Evolutionary conservation across 2,329 filamentous ascomycete genomes (phyloP), one percentile per base, ranked within the genome.

Genomic region (Hypomyces perniciosus): DNA sequence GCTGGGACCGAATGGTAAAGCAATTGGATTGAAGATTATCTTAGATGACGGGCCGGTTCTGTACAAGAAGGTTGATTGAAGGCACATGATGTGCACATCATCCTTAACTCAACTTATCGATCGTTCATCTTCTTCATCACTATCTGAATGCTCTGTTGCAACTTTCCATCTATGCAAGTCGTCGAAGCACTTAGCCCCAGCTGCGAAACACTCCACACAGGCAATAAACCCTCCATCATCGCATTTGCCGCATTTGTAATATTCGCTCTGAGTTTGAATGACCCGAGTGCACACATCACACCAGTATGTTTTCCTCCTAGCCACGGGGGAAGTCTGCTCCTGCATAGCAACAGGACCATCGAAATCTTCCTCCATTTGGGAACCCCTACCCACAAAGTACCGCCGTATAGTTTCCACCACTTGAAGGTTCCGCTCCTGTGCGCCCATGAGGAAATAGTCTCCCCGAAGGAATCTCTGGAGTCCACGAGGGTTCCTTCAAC

Each of bases 281-380:
- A 55, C 53, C 2, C 52, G 42, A 3, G 51, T 54, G 20, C 56
- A 58, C 4, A 55, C 30, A 34, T 55, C 45, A 43, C 56, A 58
- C 54, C 52, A 55, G 33, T 49, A 54, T 2, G 31, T 41, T 2
- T 44, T 26, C 5, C 31, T 28, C 1, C 41, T 27, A 27, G 52
- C 2, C 20, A 20, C 20, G 20, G 2, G 52, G 28, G 7, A 26
- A 13, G 42, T 20, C 2, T 33, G 26, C 7, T 12, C 35, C 4
- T 30, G 12, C 1, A 8, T 9, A 28, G 27, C 28, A 12, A 33
- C 4, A 27, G 27, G 10, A 12, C 8, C 30, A 27, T 29, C 20
- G 20, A 20, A n/a, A 31, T n/a, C 6, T 39, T 35, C 28, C 39
- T 33, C 5, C 13, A 9, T 31, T 39, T 31, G 5, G 12, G 31